Base-by-base conservation (phyloP, 75 land plant species). In the Ceratopteris richardii region DNA sequence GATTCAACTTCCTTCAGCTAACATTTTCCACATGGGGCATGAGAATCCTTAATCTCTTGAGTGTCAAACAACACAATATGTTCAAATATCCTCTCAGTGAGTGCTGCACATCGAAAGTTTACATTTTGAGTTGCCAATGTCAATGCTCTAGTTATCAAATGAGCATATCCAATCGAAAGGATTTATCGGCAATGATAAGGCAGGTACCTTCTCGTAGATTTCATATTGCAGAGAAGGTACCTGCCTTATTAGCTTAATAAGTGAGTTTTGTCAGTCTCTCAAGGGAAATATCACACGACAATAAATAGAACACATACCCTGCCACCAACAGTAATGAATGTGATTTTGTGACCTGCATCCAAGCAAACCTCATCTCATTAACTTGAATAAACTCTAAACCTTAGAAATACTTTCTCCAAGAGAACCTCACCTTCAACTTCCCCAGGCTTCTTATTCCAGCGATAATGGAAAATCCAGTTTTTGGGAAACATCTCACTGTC, bases 391-490 rank as follows among this genome's bases (percentile, higher is more conserved):
- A n/a, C 18, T 5, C 22, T 33, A 47, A 40, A 18, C 24, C 55
- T 62, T 62, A 75, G 50, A 31, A 41, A 48, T 41, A 41, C 46
- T 33, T 39, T 13, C 17, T 40, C 26, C 46, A 48, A 27, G 29
- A 27, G 20, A 5, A 26, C 42, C 81, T 82, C 70, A 93, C 98
- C 98, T 64, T 85, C 72, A 25, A 94, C 63, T 57, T 72, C 65
- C 55, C 91, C 96, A 65, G 87, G 68, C 58, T 72, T 94, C 77
- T 83, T 94, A 58, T 81, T 87, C 96, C 96, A 94, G 18, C 98
- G 90, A 69, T 77, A 75, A 79, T 94, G 98, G 75, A 94, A 94
- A 48, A 94, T 71, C 96, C 96, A 94, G 33, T 77, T 75, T 72
- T 64, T 51, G 33, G 98, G 96, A 71, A 89, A 89, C 19, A 53